These are phyloP conservation scores for Claviceps maximensis DNA, from an alignment of 2,329 filamentous ascomycete species.

Conservation along the genomic window DNA sequence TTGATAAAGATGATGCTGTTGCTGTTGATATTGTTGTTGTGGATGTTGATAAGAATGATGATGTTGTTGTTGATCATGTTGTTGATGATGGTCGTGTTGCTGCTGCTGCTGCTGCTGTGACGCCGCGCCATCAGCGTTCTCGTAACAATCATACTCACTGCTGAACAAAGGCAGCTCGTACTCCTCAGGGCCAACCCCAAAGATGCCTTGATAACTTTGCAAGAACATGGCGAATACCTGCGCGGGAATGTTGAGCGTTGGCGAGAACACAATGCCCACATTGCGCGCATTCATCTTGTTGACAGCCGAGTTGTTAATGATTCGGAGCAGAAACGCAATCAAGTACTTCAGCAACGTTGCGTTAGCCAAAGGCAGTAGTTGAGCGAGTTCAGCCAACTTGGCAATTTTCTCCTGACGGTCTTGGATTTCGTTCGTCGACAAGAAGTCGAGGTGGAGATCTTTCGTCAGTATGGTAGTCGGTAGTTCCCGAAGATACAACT, in stretches of 20 bases:
- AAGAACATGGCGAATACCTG: constrained; percentile 90
- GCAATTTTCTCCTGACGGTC: constrained; percentile 64
- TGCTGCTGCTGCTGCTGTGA: background rate
- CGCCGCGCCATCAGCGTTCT: constrained; percentile 16
- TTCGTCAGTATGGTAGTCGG: constrained; percentile 83
- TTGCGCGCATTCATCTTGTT: constrained; percentile 99
- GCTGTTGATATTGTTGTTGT: background rate
- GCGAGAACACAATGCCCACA: constrained; percentile 95
- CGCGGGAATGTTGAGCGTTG: constrained; percentile 89
- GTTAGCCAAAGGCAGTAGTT: constrained; percentile 68
- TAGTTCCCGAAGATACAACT: constrained; percentile 84
- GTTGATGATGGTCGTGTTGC: background rate
- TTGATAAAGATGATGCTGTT: background rate
- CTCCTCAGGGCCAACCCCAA: constrained; percentile 55
- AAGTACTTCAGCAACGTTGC: constrained; percentile 70
- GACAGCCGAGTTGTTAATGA: constrained; percentile 75
- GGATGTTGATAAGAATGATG: background rate
- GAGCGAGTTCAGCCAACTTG: constrained; percentile 64
- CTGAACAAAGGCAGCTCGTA: constrained; percentile 41
- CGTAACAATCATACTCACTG: constrained; percentile 23
- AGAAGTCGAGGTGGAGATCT: constrained; percentile 80
- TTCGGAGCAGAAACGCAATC: constrained; percentile 77
- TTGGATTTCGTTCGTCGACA: constrained; percentile 68
- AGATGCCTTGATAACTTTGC: constrained; percentile 79
- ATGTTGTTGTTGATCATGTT: background rate